A percentile compares a stretch with the other conserved stretches of the same genome.
These are phyloP conservation scores for Termitomyces sp. DNA, from an alignment of 768 basidiomycete species.

Conservation along the genomic window DNA sequence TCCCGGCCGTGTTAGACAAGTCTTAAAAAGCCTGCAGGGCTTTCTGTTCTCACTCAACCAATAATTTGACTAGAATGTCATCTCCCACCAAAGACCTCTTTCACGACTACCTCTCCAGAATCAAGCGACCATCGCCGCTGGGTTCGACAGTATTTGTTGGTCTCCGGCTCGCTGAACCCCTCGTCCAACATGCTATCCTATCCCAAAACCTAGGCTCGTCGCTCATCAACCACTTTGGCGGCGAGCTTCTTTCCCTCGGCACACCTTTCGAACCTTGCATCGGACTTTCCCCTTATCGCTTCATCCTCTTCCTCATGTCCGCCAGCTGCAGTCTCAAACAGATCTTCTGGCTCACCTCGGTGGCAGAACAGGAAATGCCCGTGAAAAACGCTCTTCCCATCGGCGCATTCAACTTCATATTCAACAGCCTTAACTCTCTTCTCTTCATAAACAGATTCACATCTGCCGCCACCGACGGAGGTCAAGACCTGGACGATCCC, in stretches of 20 bases:
- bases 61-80: background rate
- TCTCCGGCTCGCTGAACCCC: constrained; percentile 7
- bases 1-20: background rate
- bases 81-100: background rate
- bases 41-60: too few relatives aligned
- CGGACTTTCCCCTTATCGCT: constrained; percentile 7
- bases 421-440: constrained; percentile 16
- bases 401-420: constrained; percentile 9
- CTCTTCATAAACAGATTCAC: constrained; percentile 14
- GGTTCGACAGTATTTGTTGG: constrained; percentile 9
- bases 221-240: constrained; percentile 4
- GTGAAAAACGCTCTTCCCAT: constrained; percentile 4
- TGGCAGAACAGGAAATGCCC: constrained; percentile 7
- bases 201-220: constrained; percentile 6
- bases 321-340: constrained; percentile 6
- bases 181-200: constrained; percentile 6
- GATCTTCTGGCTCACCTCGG: constrained; percentile 5
- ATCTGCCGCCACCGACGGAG: constrained; percentile 3
- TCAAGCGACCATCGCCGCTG: constrained; percentile 6
- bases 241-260: background rate
- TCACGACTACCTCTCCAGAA: constrained; percentile 5
- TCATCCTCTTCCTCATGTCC: constrained; percentile 9
- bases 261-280: constrained; percentile 1
- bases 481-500: constrained; percentile 8
- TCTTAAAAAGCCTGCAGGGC: background rate